Evolutionary conservation across 2,329 filamentous ascomycete genomes (phyloP).

Genomic region (Diaporthe capsici): DNA sequence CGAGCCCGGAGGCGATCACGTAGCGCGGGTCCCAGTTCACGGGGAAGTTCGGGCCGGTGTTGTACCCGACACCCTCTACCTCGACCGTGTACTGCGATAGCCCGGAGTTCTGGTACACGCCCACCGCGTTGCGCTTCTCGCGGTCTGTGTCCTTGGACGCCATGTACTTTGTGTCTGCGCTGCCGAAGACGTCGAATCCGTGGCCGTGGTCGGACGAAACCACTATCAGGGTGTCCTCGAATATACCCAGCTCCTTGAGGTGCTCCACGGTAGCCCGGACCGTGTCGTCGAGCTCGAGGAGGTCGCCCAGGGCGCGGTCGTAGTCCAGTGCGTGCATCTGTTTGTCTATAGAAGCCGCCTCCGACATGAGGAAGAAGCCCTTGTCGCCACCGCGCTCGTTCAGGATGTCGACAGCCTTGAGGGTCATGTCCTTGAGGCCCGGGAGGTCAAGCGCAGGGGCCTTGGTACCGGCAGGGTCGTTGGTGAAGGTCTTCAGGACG

Average conservation of each 20-base stretch:
- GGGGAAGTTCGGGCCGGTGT: slow-evolving; percentile 82
- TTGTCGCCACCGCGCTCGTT: slow-evolving; percentile 74
- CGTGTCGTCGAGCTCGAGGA: slow-evolving; percentile 89
- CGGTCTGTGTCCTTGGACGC: slow-evolving; percentile 75
- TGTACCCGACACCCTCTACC: slow-evolving; percentile 74
- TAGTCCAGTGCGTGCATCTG: slow-evolving; percentile 91
- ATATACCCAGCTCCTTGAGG: slow-evolving; percentile 74
- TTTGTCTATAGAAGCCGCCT: slow-evolving; percentile 89
- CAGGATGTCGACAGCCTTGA: slow-evolving; percentile 88
- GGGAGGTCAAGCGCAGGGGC: slow-evolving; percentile 79
- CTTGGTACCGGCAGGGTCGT: slow-evolving; percentile 77
- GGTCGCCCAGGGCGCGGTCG: slow-evolving; percentile 85
- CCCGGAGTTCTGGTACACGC: slow-evolving; percentile 80
- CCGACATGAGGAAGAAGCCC: slow-evolving; percentile 90
- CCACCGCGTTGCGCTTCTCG: slow-evolving; percentile 81
- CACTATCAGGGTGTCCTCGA: slow-evolving; percentile 83
- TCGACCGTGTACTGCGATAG: slow-evolving; percentile 80
- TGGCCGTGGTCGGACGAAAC: slow-evolving; percentile 92
- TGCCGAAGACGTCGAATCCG: slow-evolving; percentile 86
- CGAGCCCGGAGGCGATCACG: slow-evolving; percentile 80
- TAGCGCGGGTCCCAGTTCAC: slow-evolving; percentile 89
- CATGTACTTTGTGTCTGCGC: slow-evolving; percentile 84
- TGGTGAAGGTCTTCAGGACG: slow-evolving; percentile 76
- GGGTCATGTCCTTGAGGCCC: slow-evolving; percentile 89
- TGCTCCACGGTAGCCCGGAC: slow-evolving; percentile 81